A percentile compares a stretch with the other conserved stretches of the same genome.
Conservation (phyloP, 2,329 filamentous ascomycete species). For the Sporothrix pallida region DNA sequence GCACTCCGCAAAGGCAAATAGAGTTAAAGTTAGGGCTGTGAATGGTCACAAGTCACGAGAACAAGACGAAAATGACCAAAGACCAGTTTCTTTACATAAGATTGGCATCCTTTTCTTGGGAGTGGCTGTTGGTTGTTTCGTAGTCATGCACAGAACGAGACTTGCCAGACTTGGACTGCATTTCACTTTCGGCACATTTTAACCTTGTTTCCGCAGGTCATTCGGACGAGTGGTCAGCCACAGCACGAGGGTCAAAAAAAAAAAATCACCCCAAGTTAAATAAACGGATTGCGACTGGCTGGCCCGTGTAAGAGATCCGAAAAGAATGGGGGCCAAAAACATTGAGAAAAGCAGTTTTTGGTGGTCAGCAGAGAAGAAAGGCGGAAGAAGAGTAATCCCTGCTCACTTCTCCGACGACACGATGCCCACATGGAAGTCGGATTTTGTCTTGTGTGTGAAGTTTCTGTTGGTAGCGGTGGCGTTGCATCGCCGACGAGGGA, state of each 20-base stretch:
- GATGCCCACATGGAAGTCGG: not conserved
- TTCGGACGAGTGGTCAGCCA: not conserved
- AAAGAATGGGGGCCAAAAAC: not conserved
- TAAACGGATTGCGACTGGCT: conserved; percentile 5
- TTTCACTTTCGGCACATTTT: conserved; percentile 15
- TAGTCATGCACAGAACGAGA: conserved; percentile 4
- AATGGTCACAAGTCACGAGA: not conserved
- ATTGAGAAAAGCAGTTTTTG: no score
- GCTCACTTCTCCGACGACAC: no score
- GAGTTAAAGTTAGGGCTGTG: not conserved
- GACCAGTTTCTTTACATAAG: no score
- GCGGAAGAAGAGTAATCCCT: no score
- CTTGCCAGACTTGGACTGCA: not conserved
- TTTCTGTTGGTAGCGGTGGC: not conserved
- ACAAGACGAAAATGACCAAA: not conserved
- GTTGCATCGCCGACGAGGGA: not conserved
- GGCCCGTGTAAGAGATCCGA: not conserved
- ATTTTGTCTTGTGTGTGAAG: not conserved
- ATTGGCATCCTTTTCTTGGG: no score
- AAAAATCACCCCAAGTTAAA: not conserved
- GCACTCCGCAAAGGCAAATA: no score
- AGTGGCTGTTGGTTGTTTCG: conserved; percentile 8
- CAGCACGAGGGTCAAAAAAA: not conserved
- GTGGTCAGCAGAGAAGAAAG: no score
- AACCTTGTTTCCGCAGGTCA: conserved; percentile 19